Evolutionary conservation across 192 early-diverging fungal species (phyloP), one percentile per base, ranked within the genome.

Genomic region (Lobosporangium transversale): DNA sequence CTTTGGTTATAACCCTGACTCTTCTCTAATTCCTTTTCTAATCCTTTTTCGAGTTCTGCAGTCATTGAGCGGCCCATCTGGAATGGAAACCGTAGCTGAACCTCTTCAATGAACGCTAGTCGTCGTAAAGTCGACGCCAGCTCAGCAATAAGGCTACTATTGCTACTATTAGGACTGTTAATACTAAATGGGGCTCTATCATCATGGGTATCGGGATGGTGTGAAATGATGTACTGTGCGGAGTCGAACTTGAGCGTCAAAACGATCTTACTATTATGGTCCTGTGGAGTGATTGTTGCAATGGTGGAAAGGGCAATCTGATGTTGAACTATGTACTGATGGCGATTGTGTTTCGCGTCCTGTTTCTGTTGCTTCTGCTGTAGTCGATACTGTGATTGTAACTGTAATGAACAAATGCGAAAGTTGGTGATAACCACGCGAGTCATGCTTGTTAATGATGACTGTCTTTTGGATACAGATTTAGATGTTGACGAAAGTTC

Each of bases 401-500:
- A 31, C 6, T 33, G 53, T 8, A 54, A 29, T 9, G 31, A 65
- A 47, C 68, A 63, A 0, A 71, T 24, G 3, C 69, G 53, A 50
- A 63, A 63, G 47, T 71, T 63, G 23, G 58, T 66, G 27, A 67
- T 62, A 4, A 37, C 43, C 2, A 66, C n/a, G 12, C 53, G 53
- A 23, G 37, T 54, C 12, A 27, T 51, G 31, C 18, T 17, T 7
- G 53, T 29, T 1, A 9, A 15, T 27, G n/a, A 15, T 21, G 10
- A 14, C 7, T 32, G 18, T 10, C 40, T 7, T 37, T 14, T 18
- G 1, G 33, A 20, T 18, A 50, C 21, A 1, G 48, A 26, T 61
- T 30, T 43, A 17, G n/a, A n/a, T n/a, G n/a, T 53, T 53, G 26
- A 31, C 29, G 51, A 32, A 33, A 18, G 2, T 18, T 68, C 55